phyloP scores from a whole-genome alignment of 202 grass and related monocot species.

The Eragrostis tef region DNA sequence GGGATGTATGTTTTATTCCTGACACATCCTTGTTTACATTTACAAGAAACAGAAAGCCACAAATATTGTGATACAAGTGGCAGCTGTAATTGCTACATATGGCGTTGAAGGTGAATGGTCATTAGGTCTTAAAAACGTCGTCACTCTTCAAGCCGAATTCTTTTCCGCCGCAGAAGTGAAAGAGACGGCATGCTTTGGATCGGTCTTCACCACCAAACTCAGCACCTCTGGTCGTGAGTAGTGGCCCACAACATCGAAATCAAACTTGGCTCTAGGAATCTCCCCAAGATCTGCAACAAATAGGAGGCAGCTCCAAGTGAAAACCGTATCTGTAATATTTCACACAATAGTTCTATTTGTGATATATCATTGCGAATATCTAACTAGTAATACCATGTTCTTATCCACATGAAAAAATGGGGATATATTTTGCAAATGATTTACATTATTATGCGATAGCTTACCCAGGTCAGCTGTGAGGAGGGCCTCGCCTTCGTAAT shows the following conservation, averaged over 20 bases:
- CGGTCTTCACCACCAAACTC: slow-evolving; percentile 72
- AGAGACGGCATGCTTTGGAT: slow-evolving; percentile 61
- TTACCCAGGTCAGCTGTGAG: slow-evolving; percentile 78
- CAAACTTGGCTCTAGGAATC: slow-evolving; percentile 89
- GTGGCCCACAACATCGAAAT: slow-evolving; percentile 91
- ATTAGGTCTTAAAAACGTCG: slow-evolving; percentile 10
- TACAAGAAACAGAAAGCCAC: slow-evolving; percentile 10
- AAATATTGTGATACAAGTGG: slow-evolving; percentile 29
- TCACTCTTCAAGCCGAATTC: slow-evolving; percentile 23
- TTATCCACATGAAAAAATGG: neutral
- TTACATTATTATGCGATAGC: neutral
- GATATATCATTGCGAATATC: neutral
- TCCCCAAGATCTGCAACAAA: slow-evolving; percentile 75
- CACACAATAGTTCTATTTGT: neutral
- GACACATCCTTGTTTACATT: slow-evolving; percentile 7
- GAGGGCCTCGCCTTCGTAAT: slow-evolving; percentile 74
- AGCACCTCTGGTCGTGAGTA: slow-evolving; percentile 89
- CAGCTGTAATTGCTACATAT: neutral
- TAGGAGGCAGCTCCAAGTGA: slow-evolving; percentile 4
- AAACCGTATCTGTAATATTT: neutral
- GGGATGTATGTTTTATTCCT: neutral
- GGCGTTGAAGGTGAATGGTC: neutral
- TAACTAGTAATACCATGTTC: neutral
- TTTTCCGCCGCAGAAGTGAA: slow-evolving; percentile 53
- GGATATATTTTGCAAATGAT: neutral